Evolutionary conservation across 176 grass and related monocot genomes (phyloP).

Genomic region (Elaeis guineensis): DNA sequence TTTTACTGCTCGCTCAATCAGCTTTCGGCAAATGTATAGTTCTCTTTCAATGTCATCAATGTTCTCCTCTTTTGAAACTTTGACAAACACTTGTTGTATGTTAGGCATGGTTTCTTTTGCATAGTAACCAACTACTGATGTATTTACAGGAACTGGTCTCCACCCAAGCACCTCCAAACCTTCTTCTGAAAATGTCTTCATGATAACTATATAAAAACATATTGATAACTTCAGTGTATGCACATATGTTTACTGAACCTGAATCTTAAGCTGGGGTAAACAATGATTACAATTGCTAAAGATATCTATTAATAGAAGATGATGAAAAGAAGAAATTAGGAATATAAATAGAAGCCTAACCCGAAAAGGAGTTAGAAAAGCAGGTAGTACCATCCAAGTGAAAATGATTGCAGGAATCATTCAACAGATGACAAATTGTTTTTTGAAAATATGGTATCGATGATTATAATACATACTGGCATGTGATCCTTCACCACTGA

Average conservation of each 20-base stretch:
- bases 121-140: constrained; percentile 67
- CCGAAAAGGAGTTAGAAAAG: no score
- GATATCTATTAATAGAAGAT: no score
- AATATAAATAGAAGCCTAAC: no score
- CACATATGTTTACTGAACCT: neutral
- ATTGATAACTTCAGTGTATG: constrained; percentile 22
- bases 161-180: constrained; percentile 94
- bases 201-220: constrained; percentile 55
- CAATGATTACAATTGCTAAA: no score
- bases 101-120: constrained; percentile 98
- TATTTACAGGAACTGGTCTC: constrained; percentile 79
- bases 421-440: no score
- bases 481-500: no score
- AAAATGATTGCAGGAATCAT: no score
- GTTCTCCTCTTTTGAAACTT: constrained; percentile 79
- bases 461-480: no score
- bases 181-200: constrained; percentile 74
- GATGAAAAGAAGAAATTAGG: no score
- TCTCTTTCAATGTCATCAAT: constrained; percentile 96
- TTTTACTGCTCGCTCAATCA: constrained; percentile 64
- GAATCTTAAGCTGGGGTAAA: no score
- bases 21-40: constrained; percentile 86
- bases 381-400: no score
- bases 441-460: no score
- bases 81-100: constrained; percentile 85